Evolutionary conservation across 73 alveolate species (phyloP).

Genomic region (Blepharisma japonicum): DNA sequence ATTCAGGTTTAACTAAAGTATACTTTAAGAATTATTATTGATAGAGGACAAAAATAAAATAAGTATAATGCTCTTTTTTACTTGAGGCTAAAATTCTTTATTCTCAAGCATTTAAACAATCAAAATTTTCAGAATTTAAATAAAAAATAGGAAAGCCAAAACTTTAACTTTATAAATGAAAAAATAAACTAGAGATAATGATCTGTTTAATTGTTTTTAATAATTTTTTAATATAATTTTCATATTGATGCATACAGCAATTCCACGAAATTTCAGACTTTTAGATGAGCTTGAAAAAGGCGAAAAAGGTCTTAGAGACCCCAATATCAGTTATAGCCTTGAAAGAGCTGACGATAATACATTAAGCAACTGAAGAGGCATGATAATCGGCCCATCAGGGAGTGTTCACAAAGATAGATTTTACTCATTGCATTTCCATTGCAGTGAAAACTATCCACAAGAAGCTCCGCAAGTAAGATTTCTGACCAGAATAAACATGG

Average conservation of each 20-base stretch:
- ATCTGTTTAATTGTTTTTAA: too few species aligned
- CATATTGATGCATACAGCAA: constrained; percentile 20
- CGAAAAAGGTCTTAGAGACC: constrained; percentile 89
- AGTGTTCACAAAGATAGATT: constrained; percentile 72
- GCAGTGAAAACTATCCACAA: constrained; percentile 88
- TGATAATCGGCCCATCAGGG: constrained; percentile 88
- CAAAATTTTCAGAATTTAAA: too few species aligned
- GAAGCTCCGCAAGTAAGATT: constrained; percentile 88
- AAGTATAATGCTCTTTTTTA: too few species aligned
- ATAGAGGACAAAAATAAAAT: too few species aligned
- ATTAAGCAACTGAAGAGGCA: constrained; percentile 95
- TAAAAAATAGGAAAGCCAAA: too few species aligned
- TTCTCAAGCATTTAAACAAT: too few species aligned
- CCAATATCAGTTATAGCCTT: constrained; percentile 90
- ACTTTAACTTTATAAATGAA: too few species aligned
- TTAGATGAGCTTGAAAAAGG: constrained; percentile 94
- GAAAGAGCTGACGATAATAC: constrained; percentile 86
- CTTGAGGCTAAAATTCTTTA: too few species aligned
- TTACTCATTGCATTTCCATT: constrained; percentile 75
- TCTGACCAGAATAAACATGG: constrained; percentile 80
- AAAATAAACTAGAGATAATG: too few species aligned
- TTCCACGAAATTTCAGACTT: constrained; percentile 95
- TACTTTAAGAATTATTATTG: too few species aligned
- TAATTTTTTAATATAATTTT: too few species aligned
- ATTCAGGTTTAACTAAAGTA: too few species aligned